Conservation (phyloP, 192 early-diverging fungal genomes). For the Entomortierella beljakovae region DNA sequence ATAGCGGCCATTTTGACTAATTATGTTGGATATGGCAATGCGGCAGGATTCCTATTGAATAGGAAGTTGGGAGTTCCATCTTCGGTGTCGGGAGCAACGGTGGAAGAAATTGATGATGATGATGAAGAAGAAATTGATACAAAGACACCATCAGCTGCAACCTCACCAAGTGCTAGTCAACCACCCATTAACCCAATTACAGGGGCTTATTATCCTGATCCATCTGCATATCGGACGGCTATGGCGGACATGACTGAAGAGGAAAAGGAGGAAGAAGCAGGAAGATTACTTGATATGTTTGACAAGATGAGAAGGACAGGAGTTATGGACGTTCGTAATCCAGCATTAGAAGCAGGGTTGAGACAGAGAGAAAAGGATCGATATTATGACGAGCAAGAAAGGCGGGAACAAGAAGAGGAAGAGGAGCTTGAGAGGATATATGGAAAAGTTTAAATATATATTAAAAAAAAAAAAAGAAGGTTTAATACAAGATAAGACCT, state of each 20-base stretch:
- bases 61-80: constrained; percentile 70
- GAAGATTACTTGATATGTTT: constrained; percentile 93
- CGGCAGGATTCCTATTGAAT: constrained; percentile 89
- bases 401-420: constrained; percentile 37
- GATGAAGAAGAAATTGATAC: constrained; percentile 2
- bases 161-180: constrained; percentile 1
- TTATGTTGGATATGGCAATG: constrained; percentile 93
- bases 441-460: constrained; percentile 31
- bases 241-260: constrained; percentile 94
- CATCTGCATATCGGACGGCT: constrained; percentile 49
- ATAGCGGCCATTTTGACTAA: constrained; percentile 71
- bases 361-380: constrained; percentile 43
- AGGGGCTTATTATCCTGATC: constrained; percentile 72
- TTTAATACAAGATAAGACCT: too few species aligned
- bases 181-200: constrained; percentile 88
- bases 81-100: constrained; percentile 33
- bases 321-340: constrained; percentile 84
- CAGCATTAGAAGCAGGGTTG: constrained; percentile 67
- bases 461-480: too few species aligned
- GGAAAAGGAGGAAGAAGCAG: constrained; percentile 96
- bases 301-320: constrained; percentile 94
- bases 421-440: constrained; percentile 36
- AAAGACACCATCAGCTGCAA: background rate
- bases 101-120: constrained; percentile 23
- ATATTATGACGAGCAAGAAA: constrained; percentile 45